Percentiles rank a stretch among this genome's conserved stretches.
phyloP scores from a whole-genome alignment of 768 basidiomycete species.

The Fomitopsis pulvina region DNA sequence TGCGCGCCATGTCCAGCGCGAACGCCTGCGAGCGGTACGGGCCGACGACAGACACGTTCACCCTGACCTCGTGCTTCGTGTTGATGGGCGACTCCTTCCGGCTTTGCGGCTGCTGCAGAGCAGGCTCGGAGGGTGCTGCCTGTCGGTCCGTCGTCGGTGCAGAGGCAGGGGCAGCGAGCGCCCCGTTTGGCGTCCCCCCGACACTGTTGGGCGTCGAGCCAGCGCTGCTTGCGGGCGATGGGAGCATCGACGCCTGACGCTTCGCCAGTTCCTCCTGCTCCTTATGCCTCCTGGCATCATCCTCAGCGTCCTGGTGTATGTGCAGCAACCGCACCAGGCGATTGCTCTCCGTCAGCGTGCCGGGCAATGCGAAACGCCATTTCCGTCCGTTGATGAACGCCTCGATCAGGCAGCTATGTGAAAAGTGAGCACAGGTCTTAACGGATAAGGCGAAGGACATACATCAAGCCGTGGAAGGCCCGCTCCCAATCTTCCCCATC shows the following conservation, averaged over 20 bases:
- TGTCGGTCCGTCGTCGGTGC: conserved; percentile 13
- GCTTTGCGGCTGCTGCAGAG: background rate
- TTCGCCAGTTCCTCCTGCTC: conserved; percentile 1
- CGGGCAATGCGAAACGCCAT: conserved; percentile 32
- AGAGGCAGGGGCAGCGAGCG: conserved; percentile 16
- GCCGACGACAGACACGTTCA: conserved; percentile 11
- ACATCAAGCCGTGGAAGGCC: conserved; percentile 77
- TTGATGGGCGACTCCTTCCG: background rate
- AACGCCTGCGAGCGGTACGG: conserved; percentile 9
- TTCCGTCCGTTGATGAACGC: conserved; percentile 60
- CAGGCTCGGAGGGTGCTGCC: conserved; percentile 20
- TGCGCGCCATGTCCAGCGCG: conserved; percentile 1
- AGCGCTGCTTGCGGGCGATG: conserved; percentile 72
- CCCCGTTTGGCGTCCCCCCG: conserved; percentile 47
- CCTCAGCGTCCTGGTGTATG: conserved; percentile 7
- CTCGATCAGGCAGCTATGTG: conserved; percentile 69
- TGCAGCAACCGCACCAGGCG: conserved; percentile 6
- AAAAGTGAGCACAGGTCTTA: conserved; percentile 1
- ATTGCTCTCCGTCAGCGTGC: conserved; percentile 17
- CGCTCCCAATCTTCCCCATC: conserved; percentile 42
- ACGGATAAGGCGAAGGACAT: conserved; percentile 30
- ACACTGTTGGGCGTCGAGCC: conserved; percentile 72
- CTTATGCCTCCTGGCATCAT: conserved; percentile 6
- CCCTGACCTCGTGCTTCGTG: conserved; percentile 9
- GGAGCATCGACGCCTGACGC: conserved; percentile 61